Evolutionary conservation across 208 protist genomes (phyloP), one percentile per base, ranked within the genome.

Genomic region (Trypanosoma caninum): DNA sequence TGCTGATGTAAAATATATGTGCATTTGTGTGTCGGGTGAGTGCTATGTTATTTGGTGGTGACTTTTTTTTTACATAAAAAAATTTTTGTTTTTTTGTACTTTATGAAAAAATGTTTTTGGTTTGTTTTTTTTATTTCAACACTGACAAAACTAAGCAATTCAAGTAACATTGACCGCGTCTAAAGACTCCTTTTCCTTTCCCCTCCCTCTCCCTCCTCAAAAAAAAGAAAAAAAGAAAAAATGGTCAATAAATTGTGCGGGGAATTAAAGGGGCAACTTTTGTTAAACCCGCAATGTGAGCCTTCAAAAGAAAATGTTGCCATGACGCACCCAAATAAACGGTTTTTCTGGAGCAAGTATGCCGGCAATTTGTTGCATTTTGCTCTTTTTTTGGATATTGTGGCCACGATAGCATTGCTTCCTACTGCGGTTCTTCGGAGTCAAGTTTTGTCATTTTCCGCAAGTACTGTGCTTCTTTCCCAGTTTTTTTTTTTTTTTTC

Each of bases 401-500:
- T 70, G 47, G 62, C 25, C 8, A 61, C 23, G 14, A 13, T 34
- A 20, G 40, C 54, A n/a, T 30, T 20, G 16, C 31, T 59, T 1
- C 62, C 62, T 7, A n/a, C 61, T 37, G 38, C 61, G n/a, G 25
- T 45, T 38, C 41, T 61, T 4, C 27, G 54, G 22, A 37, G 22
- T 28, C 34, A 53, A 11, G 22, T 46, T 34, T 13, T 65, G 37
- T 42, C 66, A 23, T 35, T 72, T 23, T 56, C 51, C 27, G 10
- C 53, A 18, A 9, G 16, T n/a, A 25, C 35, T 9, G 14, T 66
- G 5, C 45, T 65, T 0, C 30, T 76, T 22, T 76, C 65, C 42
- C 82, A 90, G 63, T 53, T 78, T n/a, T 69, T 78, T 55, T 88
- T 70, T 44, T 62, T 87, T 25, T 18, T 89, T 33, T 76, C 80